Conservation (phyloP, 371 early-diverging fungal genomes). For the Rhizopus delemar region DNA sequence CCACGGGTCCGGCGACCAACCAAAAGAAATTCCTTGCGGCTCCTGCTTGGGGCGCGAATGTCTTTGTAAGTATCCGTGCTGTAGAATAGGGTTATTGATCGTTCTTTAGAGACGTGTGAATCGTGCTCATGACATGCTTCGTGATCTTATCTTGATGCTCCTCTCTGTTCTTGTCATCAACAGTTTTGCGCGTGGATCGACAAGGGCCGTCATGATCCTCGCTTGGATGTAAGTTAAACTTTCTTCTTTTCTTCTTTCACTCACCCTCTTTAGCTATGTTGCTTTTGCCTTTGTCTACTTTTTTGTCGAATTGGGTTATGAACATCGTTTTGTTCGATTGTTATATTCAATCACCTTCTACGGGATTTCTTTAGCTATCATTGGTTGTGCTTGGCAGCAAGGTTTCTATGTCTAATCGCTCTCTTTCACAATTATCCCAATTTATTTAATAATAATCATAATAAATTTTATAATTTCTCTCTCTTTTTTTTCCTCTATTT, state of each 20-base stretch:
- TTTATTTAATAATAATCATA: not conserved
- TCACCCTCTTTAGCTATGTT: conserved; percentile 21
- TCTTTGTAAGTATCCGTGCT: conserved; percentile 11
- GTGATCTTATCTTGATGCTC: conserved; percentile 42
- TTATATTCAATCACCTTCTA: conserved; percentile 39
- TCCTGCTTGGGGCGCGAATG: conserved; percentile 31
- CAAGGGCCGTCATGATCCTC: conserved; percentile 47
- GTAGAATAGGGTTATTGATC: not conserved
- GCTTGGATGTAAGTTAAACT: conserved; percentile 32
- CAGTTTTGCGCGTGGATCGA: conserved; percentile 47
- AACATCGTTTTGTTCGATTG: conserved; percentile 43
- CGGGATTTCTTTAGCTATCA: conserved; percentile 40
- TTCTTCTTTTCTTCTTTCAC: not conserved
- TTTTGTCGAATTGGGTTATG: conserved; percentile 34
- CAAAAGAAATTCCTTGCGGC: conserved; percentile 15
- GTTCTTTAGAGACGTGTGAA: conserved; percentile 31
- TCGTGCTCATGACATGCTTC: conserved; percentile 38
- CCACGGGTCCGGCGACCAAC: not conserved
- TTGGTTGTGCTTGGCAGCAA: conserved; percentile 42
- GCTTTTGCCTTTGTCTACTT: conserved; percentile 47
- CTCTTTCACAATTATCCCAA: no score
- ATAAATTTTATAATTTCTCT: conserved; percentile 1
- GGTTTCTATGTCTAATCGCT: conserved; percentile 23
- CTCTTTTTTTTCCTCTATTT: conserved; percentile 1
- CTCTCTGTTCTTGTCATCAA: conserved; percentile 40